A percentile compares a stretch with the other conserved stretches of the same genome.
phyloP scores from a whole-genome alignment of 2,329 filamentous ascomycete genomes.

The Botrytis deweyae region DNA sequence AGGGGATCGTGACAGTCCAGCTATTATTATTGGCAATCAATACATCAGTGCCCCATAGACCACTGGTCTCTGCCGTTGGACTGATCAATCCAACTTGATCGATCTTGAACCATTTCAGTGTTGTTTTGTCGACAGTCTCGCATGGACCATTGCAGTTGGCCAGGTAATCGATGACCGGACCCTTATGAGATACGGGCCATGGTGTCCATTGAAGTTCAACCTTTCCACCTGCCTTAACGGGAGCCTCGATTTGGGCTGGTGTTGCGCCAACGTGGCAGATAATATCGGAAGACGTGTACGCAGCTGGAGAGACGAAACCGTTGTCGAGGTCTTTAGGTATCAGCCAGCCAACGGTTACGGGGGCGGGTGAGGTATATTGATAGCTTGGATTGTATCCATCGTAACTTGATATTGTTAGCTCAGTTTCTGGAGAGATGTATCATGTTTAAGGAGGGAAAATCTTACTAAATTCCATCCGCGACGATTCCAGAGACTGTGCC shows the following conservation, averaged over 20 bases:
- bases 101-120: conserved; percentile 47
- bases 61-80: conserved; percentile 31
- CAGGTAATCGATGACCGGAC: conserved; percentile 38
- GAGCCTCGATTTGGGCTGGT: conserved; percentile 50
- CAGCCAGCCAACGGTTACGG: conserved; percentile 54
- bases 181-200: conserved; percentile 64
- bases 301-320: conserved; percentile 50
- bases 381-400: conserved; percentile 37
- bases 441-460: background rate
- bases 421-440: conserved; percentile 2
- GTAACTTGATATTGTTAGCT: conserved; percentile 37
- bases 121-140: conserved; percentile 43
- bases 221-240: conserved; percentile 59
- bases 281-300: conserved; percentile 52
- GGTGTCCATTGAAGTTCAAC: conserved; percentile 60
- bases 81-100: conserved; percentile 42
- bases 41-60: conserved; percentile 47
- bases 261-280: conserved; percentile 61
- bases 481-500: conserved; percentile 35
- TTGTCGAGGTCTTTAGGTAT: conserved; percentile 48
- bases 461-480: conserved; percentile 37
- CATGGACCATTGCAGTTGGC: conserved; percentile 43
- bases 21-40: conserved; percentile 54
- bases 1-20: conserved; percentile 50
- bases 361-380: conserved; percentile 40